phyloP scores from a whole-genome alignment of 495 filamentous ascomycete species.

The Immersiella caudata region DNA sequence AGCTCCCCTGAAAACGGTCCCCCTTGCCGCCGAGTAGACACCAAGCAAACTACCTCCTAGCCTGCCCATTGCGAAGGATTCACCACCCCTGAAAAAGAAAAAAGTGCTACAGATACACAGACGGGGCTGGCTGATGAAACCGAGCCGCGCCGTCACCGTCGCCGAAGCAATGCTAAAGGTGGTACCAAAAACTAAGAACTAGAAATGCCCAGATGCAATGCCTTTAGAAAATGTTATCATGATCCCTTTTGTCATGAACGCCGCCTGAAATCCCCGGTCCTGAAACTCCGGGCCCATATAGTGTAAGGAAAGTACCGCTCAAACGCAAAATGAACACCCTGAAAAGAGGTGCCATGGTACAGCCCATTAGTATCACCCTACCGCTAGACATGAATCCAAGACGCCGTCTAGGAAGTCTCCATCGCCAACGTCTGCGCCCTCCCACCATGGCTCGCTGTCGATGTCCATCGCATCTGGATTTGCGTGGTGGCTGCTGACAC shows the following conservation, averaged over 20 bases:
- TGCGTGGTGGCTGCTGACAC: slow-evolving; percentile 30
- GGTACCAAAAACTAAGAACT: not conserved
- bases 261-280: slow-evolving; percentile 12
- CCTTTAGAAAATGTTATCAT: not conserved
- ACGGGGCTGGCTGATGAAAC: not conserved
- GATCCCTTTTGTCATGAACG: slow-evolving; percentile 12
- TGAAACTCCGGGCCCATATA: slow-evolving; percentile 13
- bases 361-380: slow-evolving; percentile 23
- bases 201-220: slow-evolving; percentile 16
- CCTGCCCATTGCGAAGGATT: not conserved
- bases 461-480: slow-evolving; percentile 61
- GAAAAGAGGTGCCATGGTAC: not conserved
- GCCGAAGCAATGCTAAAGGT: not conserved
- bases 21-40: not conserved
- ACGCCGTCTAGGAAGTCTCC: slow-evolving; percentile 65
- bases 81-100: not conserved
- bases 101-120: not conserved
- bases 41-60: not conserved
- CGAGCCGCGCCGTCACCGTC: slow-evolving; percentile 1
- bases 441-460: slow-evolving; percentile 72
- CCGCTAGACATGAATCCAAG: slow-evolving; percentile 62
- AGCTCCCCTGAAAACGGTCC: not conserved
- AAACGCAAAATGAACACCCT: not conserved
- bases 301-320: not conserved
- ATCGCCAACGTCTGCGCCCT: slow-evolving; percentile 66